These are phyloP conservation scores for Citrus reticulata DNA, from an alignment of 345 rosid genomes.

Conservation along the genomic window DNA sequence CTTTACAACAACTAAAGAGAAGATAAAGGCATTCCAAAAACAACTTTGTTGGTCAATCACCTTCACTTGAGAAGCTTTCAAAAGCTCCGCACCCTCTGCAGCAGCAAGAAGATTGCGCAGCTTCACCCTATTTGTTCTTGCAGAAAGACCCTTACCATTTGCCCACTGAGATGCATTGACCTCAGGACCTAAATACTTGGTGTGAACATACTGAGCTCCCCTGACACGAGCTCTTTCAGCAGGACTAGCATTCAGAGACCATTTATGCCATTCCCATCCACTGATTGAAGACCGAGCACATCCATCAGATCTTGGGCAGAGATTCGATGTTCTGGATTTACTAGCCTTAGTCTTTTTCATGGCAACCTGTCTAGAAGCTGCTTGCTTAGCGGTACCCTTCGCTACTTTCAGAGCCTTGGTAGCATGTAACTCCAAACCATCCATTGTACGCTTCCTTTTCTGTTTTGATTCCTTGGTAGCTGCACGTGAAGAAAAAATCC, in stretches of 20 bases:
- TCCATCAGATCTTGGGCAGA: slow-evolving; percentile 70
- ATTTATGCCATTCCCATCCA: slow-evolving; percentile 93
- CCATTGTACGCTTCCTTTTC: slow-evolving; percentile 45
- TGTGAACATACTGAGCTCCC: slow-evolving; percentile 45
- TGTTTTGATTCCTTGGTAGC: slow-evolving; percentile 40
- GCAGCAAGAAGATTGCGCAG: slow-evolving; percentile 97
- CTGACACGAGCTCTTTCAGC: slow-evolving; percentile 72
- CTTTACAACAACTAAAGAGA: background rate
- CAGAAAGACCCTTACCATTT: slow-evolving; percentile 70
- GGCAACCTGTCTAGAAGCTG: slow-evolving; percentile 28
- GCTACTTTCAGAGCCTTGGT: slow-evolving; percentile 36
- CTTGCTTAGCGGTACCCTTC: slow-evolving; percentile 29
- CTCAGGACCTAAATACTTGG: slow-evolving; percentile 44
- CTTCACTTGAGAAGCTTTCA: slow-evolving; percentile 92
- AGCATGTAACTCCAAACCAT: slow-evolving; percentile 27
- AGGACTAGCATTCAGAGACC: slow-evolving; percentile 85
- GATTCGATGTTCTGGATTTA: slow-evolving; percentile 36
- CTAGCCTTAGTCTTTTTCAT: slow-evolving; percentile 24
- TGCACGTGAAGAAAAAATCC: slow-evolving; percentile 14
- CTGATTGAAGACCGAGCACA: slow-evolving; percentile 90
- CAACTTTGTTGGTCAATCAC: slow-evolving; percentile 32
- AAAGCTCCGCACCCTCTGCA: slow-evolving; percentile 92
- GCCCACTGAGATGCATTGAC: slow-evolving; percentile 41
- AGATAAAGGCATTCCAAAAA: slow-evolving; percentile 11
- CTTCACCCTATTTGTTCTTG: slow-evolving; percentile 95